A percentile compares a stretch with the other conserved stretches of the same genome.
phyloP scores from a whole-genome alignment of 148 eudicot species.

The Agrostemma githago region DNA sequence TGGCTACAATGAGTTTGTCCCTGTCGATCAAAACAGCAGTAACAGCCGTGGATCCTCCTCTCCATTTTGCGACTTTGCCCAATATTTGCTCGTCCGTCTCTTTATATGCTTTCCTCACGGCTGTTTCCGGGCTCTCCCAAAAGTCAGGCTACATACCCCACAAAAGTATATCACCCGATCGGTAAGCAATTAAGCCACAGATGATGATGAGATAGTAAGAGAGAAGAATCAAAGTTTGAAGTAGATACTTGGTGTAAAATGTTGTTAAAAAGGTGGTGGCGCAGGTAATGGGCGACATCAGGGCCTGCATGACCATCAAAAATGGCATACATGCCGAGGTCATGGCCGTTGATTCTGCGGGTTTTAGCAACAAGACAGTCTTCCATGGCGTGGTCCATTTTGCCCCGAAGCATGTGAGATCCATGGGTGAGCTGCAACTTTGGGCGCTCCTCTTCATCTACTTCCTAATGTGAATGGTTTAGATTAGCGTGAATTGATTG shows the following conservation, averaged over 20 bases:
- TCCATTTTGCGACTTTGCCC: constrained; percentile 32
- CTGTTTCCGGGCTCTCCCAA: constrained; percentile 41
- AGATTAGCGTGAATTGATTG: background rate
- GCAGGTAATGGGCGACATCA: constrained; percentile 48
- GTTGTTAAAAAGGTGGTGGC: constrained; percentile 41
- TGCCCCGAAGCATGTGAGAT: constrained; percentile 43
- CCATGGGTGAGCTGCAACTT: constrained; percentile 39
- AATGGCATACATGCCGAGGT: constrained; percentile 48
- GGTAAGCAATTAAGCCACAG: background rate
- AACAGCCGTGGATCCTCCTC: constrained; percentile 53
- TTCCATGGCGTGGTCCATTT: constrained; percentile 57
- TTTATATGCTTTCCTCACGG: constrained; percentile 46
- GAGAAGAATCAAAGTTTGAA: background rate
- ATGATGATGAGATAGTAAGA: background rate
- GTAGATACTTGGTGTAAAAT: constrained; percentile 43
- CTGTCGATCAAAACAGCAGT: constrained; percentile 46
- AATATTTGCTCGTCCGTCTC: constrained; percentile 43
- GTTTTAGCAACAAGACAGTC: constrained; percentile 48
- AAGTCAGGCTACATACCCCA: constrained; percentile 39
- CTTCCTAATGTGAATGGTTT: constrained; percentile 14
- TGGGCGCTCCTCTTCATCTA: constrained; percentile 1
- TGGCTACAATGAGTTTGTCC: constrained; percentile 52
- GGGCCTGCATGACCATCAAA: constrained; percentile 59
- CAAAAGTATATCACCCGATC: background rate
- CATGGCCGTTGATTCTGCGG: constrained; percentile 25